Base-by-base conservation (phyloP, 176 grass and related monocot species). In the Musa beccarii region DNA sequence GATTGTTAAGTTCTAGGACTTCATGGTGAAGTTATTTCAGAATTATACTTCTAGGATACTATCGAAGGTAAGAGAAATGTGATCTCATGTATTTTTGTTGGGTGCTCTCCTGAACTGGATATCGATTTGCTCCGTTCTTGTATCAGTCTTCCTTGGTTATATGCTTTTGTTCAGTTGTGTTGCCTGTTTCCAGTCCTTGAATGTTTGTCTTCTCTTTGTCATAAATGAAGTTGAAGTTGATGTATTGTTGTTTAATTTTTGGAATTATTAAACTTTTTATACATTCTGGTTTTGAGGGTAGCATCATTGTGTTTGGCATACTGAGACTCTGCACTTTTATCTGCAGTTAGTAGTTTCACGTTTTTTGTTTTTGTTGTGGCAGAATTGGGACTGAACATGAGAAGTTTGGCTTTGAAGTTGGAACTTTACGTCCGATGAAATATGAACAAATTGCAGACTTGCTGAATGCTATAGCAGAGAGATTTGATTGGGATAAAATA, bases 331-430 rank as follows among this genome's bases (percentile, higher is more conserved):
- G 8, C 57, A 59, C 57, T 17, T 19, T 59, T 59, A 59, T 59
- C n/a, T 59, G 57, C 15, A 61, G 57, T 19, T 61, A 61, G n/a
- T 57, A n/a, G 17, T 61, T 15, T 61, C 57, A 57, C 17, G 0
- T 57, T 10, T 20, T 16, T 54, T 15, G 22, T 22, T 24, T 59
- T 34, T 81, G 23, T 52, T 81, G 78, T 57, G 71, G 62, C 90
- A 98, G 95, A 85, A 98, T 98, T 84, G 95, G 95, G 70, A 98
- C 90, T 6, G 90, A 98, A 55, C 95, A 98, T 86, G 95, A 98
- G 19, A 98, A 94, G 73, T 98, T 98, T 82, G 95, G 95, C 69
- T 98, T 98, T 80, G 90, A 98, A 75, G 81, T 93, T 53, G 83
- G 81, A 72, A 89, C 86, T 72, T 83, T 99, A 74, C 90, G 81